A percentile compares a stretch with the other conserved stretches of the same genome.
Conservation (phyloP, 768 basidiomycete genomes). For the Saitozyma sp. region DNA sequence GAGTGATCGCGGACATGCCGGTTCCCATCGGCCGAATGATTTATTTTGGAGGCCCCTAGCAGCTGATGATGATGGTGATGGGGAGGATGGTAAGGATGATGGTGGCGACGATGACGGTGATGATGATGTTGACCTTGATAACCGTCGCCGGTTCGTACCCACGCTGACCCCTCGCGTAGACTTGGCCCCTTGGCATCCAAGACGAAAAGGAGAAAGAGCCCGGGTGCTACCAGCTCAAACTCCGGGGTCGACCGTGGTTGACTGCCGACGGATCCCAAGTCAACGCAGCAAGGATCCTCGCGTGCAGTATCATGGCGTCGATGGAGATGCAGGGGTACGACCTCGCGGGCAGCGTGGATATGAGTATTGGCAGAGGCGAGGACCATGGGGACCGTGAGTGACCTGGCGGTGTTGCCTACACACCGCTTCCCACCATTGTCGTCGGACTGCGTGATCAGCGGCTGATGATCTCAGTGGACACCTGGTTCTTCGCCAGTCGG, state of each 20-base stretch:
- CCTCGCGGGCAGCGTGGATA: conserved; percentile 43
- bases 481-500: conserved; percentile 43
- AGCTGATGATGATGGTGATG: too few relatives aligned
- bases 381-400: conserved; percentile 35
- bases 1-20: too few relatives aligned
- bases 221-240: conserved; percentile 32
- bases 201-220: conserved; percentile 30
- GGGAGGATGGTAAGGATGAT: too few relatives aligned
- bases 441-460: too few relatives aligned
- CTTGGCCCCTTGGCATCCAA: conserved; percentile 44
- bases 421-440: background rate
- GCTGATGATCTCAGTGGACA: conserved; percentile 29
- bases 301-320: conserved; percentile 27
- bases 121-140: too few relatives aligned
- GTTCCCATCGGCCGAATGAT: too few relatives aligned
- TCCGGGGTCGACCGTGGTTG: conserved; percentile 42
- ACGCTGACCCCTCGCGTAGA: background rate
- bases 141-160: too few relatives aligned
- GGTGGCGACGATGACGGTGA: too few relatives aligned
- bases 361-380: conserved; percentile 31
- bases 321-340: conserved; percentile 44
- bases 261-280: conserved; percentile 31
- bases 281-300: conserved; percentile 25
- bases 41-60: too few relatives aligned
- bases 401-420: background rate